Base-by-base conservation (phyloP, 129 eudicot genomes). In the Escallonia rubra region DNA sequence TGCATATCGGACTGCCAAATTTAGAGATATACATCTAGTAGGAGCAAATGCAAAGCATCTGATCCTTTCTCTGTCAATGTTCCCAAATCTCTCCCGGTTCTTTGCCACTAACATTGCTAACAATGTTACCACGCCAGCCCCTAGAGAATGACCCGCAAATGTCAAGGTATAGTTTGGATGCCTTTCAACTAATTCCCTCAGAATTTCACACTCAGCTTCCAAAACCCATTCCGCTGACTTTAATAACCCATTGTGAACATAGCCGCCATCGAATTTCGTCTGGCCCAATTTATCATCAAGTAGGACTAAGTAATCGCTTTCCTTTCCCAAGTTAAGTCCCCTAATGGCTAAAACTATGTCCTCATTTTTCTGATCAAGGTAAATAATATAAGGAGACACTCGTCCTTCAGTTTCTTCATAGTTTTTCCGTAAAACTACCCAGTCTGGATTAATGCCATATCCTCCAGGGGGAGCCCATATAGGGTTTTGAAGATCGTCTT, bases 11-110 rank as follows among this genome's bases (percentile, higher is more conserved):
- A 94, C 97, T 0, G 99, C 99, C 85, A 94, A 81, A 81, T 94
- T 94, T 47, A 94, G 77, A 0, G 99, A 89, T 64, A 89, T 86
- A 61, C 99, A 89, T 77, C 99, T 79, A 12, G 95, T 82, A 9
- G 99, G 97, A 72, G 99, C 99, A 82, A 86, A 78, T 40, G 99
- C 90, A 75, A 84, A 87, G 78, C 99, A 94, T 72, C 94, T 89
- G 53, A 94, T 87, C 76, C 90, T 81, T 59, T 79, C 82, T 74
- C 96, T 87, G 55, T 82, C 88, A 8, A 94, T 74, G 63, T 77
- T 76, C 66, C 97, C 99, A 76, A 94, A 63, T 71, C 69, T 80
- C 8, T 82, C 96, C 57, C 86, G 66, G 80, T 86, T 85, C 83
- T 89, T 88, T 7, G 89, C 74, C 44, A 72, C 93, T 76, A 94